Percentiles rank a stretch among this genome's conserved stretches.
These are phyloP conservation scores for Neofusicoccum umdonicola DNA, from an alignment of 2,329 filamentous ascomycete genomes.

Conservation along the genomic window DNA sequence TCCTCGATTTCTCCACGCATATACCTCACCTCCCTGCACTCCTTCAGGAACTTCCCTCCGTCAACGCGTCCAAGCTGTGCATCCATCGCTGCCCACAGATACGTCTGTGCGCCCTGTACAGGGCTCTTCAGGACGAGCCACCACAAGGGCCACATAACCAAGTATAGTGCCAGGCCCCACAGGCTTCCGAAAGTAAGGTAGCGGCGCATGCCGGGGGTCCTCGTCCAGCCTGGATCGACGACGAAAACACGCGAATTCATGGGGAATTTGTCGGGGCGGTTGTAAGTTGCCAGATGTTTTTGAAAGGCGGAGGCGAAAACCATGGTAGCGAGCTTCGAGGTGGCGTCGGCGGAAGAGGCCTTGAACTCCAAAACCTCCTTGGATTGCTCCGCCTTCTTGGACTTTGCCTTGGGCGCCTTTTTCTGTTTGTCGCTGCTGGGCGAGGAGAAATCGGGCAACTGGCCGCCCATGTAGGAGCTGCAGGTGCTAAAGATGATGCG, in stretches of 20 bases:
- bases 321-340: slow-evolving; percentile 70
- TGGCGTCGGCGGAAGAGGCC: slow-evolving; percentile 47
- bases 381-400: neutral
- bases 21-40: slow-evolving; percentile 75
- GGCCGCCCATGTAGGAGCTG: slow-evolving; percentile 79
- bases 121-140: slow-evolving; percentile 89
- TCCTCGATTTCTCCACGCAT: slow-evolving; percentile 72
- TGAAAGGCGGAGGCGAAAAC: slow-evolving; percentile 88
- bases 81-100: slow-evolving; percentile 85
- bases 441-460: slow-evolving; percentile 57
- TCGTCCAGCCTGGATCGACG: slow-evolving; percentile 79
- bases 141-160: slow-evolving; percentile 73
- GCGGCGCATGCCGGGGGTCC: slow-evolving; percentile 82
- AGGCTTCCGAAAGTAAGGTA: slow-evolving; percentile 86
- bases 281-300: slow-evolving; percentile 82
- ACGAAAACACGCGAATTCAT: slow-evolving; percentile 81
- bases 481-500: slow-evolving; percentile 84
- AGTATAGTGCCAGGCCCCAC: slow-evolving; percentile 73
- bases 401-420: slow-evolving; percentile 43
- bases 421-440: slow-evolving; percentile 50
- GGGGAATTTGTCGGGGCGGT: slow-evolving; percentile 77
- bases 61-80: slow-evolving; percentile 61
- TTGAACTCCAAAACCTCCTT: slow-evolving; percentile 37
- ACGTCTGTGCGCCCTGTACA: slow-evolving; percentile 78
- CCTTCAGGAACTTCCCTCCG: slow-evolving; percentile 79